Conservation (phyloP, 495 filamentous ascomycete genomes). For the Daldinia caldariorum region DNA sequence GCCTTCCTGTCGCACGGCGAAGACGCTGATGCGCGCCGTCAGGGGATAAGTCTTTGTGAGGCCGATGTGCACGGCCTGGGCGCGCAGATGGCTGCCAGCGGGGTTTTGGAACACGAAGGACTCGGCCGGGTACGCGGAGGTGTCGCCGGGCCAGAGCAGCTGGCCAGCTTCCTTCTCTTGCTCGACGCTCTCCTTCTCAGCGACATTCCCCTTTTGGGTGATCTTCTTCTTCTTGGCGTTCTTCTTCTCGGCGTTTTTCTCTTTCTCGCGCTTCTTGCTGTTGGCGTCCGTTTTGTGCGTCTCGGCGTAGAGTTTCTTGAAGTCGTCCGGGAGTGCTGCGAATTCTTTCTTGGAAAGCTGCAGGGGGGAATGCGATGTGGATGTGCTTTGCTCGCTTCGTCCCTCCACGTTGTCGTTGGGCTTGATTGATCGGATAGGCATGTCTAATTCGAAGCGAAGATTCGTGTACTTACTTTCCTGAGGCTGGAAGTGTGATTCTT, state of each 20-base stretch:
- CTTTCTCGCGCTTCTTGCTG: background rate
- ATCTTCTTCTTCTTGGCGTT: background rate
- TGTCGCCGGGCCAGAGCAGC: constrained; percentile 14
- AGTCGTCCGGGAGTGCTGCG: background rate
- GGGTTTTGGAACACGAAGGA: background rate
- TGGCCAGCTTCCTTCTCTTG: background rate
- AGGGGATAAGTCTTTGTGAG: background rate
- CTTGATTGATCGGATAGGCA: background rate
- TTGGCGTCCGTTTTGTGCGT: background rate
- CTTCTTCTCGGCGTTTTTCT: background rate
- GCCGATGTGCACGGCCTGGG: constrained; percentile 27
- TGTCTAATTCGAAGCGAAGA: background rate
- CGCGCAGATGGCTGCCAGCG: constrained; percentile 18
- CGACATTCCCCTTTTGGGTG: too few relatives aligned
- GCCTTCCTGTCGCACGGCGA: constrained; percentile 5
- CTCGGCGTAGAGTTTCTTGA: background rate
- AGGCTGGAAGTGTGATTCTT: background rate
- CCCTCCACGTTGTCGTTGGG: background rate
- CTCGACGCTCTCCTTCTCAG: background rate
- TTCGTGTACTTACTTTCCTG: background rate
- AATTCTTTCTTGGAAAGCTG: background rate
- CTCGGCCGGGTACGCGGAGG: constrained; percentile 3
- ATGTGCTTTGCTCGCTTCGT: background rate
- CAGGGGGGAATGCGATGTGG: background rate
- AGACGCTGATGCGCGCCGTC: constrained; percentile 10